Percentiles rank a stretch among this genome's conserved stretches.
These are phyloP conservation scores for Starmera caribaea DNA, from an alignment of 805 yeast species.

Conservation along the genomic window DNA sequence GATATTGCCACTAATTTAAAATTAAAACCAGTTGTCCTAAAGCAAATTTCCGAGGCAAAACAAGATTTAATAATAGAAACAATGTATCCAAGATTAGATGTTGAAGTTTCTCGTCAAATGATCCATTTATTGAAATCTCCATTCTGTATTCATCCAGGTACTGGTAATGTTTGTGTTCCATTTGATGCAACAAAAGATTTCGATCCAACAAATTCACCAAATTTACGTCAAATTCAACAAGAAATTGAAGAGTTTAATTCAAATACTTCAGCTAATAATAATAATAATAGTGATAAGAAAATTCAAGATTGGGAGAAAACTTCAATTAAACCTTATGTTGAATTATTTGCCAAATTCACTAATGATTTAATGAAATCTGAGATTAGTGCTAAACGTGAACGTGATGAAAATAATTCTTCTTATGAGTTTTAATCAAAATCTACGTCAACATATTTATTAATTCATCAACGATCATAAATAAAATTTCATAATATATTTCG, in stretches of 20 bases:
- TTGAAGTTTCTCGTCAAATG: constrained; percentile 82
- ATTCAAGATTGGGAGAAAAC: constrained; percentile 50
- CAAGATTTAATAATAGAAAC: constrained; percentile 75
- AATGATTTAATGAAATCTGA: constrained; percentile 48
- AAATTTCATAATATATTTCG: too few species aligned
- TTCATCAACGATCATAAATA: too few species aligned
- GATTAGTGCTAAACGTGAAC: constrained; percentile 28
- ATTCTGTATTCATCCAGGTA: constrained; percentile 92
- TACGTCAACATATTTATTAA: too few species aligned
- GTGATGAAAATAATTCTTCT: constrained; percentile 21
- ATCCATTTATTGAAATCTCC: constrained; percentile 93
- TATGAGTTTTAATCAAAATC: constrained; percentile 5
- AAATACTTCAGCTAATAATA: constrained; percentile 9
- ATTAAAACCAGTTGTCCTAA: constrained; percentile 33
- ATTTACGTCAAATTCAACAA: constrained; percentile 48
- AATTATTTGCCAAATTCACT: constrained; percentile 56
- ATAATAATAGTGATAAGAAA: constrained; percentile 11
- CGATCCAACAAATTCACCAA: constrained; percentile 76
- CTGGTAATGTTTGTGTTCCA: constrained; percentile 94
- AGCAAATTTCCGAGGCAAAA: constrained; percentile 53
- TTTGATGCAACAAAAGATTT: constrained; percentile 42
- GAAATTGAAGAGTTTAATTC: constrained; percentile 49
- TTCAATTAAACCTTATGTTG: constrained; percentile 60
- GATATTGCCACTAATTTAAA: constrained; percentile 29
- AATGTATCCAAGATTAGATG: constrained; percentile 86